Conservation (phyloP, 23 red algal genomes). For the Gracilariopsis chorda region DNA sequence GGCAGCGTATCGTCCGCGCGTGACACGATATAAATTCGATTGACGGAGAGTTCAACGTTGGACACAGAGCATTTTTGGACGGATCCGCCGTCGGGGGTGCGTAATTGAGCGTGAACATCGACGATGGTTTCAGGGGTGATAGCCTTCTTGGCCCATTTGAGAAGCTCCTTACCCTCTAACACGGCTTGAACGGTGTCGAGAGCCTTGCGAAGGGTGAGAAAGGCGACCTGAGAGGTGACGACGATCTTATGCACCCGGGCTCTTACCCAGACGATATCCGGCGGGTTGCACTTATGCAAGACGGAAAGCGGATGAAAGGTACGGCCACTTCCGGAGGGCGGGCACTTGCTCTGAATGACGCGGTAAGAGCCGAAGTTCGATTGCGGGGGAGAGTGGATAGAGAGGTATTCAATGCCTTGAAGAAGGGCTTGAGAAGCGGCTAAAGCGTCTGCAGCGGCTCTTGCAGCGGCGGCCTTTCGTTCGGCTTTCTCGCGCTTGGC, state of each 20-base stretch:
- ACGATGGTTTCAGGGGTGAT: constrained; percentile 79
- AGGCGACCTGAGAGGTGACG: constrained; percentile 60
- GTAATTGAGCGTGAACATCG: constrained; percentile 70
- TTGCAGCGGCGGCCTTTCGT: constrained; percentile 46
- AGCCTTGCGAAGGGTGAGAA: constrained; percentile 82
- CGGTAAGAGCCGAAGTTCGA: constrained; percentile 69
- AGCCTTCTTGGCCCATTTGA: constrained; percentile 84
- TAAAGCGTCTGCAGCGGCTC: constrained; percentile 26
- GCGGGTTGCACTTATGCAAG: background rate
- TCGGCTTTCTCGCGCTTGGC: constrained; percentile 57
- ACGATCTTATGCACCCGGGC: constrained; percentile 82
- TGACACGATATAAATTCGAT: constrained; percentile 85
- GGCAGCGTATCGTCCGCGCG: constrained; percentile 67
- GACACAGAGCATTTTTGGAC: constrained; percentile 81
- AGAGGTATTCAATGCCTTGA: constrained; percentile 10
- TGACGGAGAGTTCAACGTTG: constrained; percentile 62
- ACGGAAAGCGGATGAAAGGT: constrained; percentile 43
- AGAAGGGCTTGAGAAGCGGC: constrained; percentile 29
- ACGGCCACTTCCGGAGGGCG: constrained; percentile 37
- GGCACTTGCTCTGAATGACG: constrained; percentile 71
- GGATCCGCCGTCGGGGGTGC: constrained; percentile 36
- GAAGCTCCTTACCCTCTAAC: constrained; percentile 63
- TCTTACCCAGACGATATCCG: constrained; percentile 76
- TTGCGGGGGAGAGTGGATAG: constrained; percentile 3
- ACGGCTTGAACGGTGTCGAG: constrained; percentile 83